Percentiles rank a stretch among this genome's conserved stretches.
Evolutionary conservation across 805 yeast genomes (phyloP).

Genomic region (Lipomyces mesembrius): DNA sequence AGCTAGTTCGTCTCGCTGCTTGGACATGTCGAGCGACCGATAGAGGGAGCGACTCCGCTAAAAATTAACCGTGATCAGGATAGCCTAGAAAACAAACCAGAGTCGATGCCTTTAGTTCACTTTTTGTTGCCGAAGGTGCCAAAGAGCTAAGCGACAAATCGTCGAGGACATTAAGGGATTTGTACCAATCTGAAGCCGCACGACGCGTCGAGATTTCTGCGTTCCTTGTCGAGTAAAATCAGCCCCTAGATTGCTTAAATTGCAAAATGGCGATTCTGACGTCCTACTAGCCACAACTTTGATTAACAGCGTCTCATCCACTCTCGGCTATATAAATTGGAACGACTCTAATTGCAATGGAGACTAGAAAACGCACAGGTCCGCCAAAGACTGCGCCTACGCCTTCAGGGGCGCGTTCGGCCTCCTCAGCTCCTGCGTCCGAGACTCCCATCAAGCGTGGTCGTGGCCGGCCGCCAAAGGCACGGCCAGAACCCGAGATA

Average conservation of each 20-base stretch:
- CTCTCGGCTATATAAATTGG: background rate
- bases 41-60: background rate
- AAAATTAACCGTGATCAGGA: background rate
- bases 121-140: too few relatives aligned
- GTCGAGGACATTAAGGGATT: background rate
- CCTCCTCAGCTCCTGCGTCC: background rate
- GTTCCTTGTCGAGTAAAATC: too few relatives aligned
- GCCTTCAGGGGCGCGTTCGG: background rate
- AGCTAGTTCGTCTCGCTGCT: slow-evolving; percentile 18
- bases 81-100: background rate
- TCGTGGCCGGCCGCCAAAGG: slow-evolving; percentile 17
- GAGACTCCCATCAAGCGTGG: slow-evolving; percentile 17
- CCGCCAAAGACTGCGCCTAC: background rate
- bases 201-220: background rate
- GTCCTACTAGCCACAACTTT: background rate
- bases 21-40: background rate
- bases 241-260: background rate
- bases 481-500: background rate
- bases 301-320: background rate
- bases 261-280: background rate
- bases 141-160: too few relatives aligned
- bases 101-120: background rate
- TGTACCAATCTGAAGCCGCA: background rate
- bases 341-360: background rate
- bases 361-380: background rate